Percentiles rank a stretch among this genome's conserved stretches.
phyloP scores from a whole-genome alignment of 257 asterid species.

The Linaria vulgaris region DNA sequence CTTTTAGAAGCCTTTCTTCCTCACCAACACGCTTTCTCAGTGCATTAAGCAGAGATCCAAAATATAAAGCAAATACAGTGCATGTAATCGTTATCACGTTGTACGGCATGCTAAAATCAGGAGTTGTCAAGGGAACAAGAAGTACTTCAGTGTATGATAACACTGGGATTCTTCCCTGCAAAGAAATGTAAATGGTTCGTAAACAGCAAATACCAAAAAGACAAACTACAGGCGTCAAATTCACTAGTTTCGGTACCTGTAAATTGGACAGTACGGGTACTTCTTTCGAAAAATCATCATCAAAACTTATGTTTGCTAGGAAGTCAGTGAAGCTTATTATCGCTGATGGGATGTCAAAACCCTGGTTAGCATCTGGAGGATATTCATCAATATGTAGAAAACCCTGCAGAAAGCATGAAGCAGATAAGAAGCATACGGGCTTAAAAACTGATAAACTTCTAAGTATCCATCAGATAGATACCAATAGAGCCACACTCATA shows the following conservation, averaged over 20 bases:
- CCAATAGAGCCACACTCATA: conserved; percentile 5
- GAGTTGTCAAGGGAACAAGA: conserved; percentile 96
- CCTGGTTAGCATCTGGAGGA: conserved; percentile 99
- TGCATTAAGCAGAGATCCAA: conserved; percentile 91
- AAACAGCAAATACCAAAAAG: conserved; percentile 6
- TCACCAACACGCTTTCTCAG: conserved; percentile 76
- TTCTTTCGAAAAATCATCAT: conserved; percentile 38
- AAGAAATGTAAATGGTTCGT: conserved; percentile 26
- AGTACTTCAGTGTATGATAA: conserved; percentile 88
- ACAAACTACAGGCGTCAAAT: conserved; percentile 1
- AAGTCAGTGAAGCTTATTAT: conserved; percentile 63
- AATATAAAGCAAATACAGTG: conserved; percentile 91
- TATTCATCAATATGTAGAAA: conserved; percentile 96
- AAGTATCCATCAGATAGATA: background rate
- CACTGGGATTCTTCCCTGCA: conserved; percentile 58
- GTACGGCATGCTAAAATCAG: conserved; percentile 99
- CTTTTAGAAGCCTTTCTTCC: conserved; percentile 74
- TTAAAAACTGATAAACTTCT: background rate
- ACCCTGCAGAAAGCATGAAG: conserved; percentile 53
- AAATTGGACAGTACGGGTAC: conserved; percentile 65
- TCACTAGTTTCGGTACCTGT: conserved; percentile 50
- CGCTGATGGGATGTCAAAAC: conserved; percentile 97
- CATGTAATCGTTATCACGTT: conserved; percentile 96
- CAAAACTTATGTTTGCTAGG: conserved; percentile 52
- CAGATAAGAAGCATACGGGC: conserved; percentile 7